Percentiles rank a stretch among this genome's conserved stretches.
phyloP scores from a whole-genome alignment of 345 rosid species.

The Gossypium bickii region DNA sequence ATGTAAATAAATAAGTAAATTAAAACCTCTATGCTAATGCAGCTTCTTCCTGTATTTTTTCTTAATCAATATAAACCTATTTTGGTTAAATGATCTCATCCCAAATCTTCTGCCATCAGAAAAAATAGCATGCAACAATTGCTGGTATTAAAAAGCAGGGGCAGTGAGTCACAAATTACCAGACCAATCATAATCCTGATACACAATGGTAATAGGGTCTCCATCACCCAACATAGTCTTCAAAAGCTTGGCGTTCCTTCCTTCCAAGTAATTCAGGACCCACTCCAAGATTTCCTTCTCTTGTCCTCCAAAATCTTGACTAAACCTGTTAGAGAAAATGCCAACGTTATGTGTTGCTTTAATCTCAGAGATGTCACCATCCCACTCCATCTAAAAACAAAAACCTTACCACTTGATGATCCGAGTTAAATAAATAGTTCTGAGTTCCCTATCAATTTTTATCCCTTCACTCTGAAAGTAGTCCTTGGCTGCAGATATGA shows the following conservation, averaged over 20 bases:
- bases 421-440: slow-evolving; percentile 56
- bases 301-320: slow-evolving; percentile 62
- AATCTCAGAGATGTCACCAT: no score
- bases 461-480: slow-evolving; percentile 65
- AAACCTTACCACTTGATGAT: slow-evolving; percentile 72
- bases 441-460: slow-evolving; percentile 53
- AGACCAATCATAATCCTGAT: slow-evolving; percentile 81
- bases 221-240: slow-evolving; percentile 70
- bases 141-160: no score
- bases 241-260: slow-evolving; percentile 61
- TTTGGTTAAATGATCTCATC: no score
- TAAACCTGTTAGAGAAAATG: slow-evolving; percentile 46
- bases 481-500: slow-evolving; percentile 63
- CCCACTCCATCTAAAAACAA: no score
- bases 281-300: slow-evolving; percentile 67
- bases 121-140: no score
- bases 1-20: neutral
- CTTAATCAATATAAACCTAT: no score
- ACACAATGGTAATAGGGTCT: slow-evolving; percentile 52
- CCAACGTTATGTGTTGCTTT: no score
- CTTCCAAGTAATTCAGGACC: slow-evolving; percentile 67
- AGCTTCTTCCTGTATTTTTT: neutral
- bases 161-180: slow-evolving; percentile 28
- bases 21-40: neutral
- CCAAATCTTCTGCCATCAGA: no score